phyloP scores from a whole-genome alignment of 495 filamentous ascomycete species.

The Ascobolus immersus region DNA sequence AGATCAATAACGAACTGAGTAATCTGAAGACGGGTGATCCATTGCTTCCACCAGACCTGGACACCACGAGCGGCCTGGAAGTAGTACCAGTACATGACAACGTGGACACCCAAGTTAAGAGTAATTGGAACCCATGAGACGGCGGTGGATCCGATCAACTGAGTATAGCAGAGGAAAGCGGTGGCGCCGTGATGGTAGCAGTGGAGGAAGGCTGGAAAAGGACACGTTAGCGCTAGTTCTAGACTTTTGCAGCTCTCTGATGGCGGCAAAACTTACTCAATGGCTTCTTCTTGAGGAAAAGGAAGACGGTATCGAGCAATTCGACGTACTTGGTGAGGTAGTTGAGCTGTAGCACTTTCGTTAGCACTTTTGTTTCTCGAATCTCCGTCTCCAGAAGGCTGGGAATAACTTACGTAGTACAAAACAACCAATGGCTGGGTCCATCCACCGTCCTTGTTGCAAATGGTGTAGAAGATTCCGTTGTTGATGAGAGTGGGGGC shows the following conservation, averaged over 20 bases:
- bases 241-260: background rate
- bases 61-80: conserved; percentile 65
- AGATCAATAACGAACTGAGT: conserved; percentile 59
- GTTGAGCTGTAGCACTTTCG: conserved; percentile 33
- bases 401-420: conserved; percentile 37
- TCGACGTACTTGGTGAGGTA: conserved; percentile 69
- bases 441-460: conserved; percentile 47
- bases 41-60: conserved; percentile 75
- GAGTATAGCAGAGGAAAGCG: conserved; percentile 63
- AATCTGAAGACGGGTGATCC: conserved; percentile 69
- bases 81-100: conserved; percentile 57
- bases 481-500: conserved; percentile 38
- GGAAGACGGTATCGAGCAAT: conserved; percentile 54
- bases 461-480: conserved; percentile 50
- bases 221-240: conserved; percentile 11
- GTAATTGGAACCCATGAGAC: conserved; percentile 58
- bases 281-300: conserved; percentile 72
- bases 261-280: conserved; percentile 28
- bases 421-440: conserved; percentile 47
- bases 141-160: conserved; percentile 51
- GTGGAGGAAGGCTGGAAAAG: conserved; percentile 46
- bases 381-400: background rate
- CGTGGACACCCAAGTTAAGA: conserved; percentile 54
- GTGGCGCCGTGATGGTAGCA: conserved; percentile 70
- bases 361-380: conserved; percentile 14